Conservation (phyloP, 257 asterid species). For the Scutellaria minor region DNA sequence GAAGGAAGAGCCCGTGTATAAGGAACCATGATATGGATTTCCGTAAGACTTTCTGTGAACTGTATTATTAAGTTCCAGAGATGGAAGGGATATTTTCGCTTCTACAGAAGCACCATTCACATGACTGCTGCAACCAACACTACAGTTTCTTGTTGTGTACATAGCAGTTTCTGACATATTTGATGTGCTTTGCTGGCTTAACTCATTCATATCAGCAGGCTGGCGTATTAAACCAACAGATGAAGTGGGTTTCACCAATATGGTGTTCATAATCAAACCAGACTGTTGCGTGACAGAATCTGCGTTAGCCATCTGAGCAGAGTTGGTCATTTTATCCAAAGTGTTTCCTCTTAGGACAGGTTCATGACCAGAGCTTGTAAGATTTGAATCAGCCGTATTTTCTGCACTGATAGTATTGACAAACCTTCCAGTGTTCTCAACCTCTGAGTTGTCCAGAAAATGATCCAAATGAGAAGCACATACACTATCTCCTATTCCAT, state of each 20-base stretch:
- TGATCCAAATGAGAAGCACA: constrained; percentile 34
- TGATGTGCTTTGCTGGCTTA: constrained; percentile 45
- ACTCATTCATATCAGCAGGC: constrained; percentile 39
- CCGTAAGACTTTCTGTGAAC: constrained; percentile 33
- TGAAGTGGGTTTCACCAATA: constrained; percentile 33
- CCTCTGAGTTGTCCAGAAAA: constrained; percentile 38
- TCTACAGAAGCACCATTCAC: constrained; percentile 35
- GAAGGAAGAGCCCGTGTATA: constrained; percentile 73
- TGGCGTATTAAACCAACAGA: constrained; percentile 40
- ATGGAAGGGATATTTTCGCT: constrained; percentile 37
- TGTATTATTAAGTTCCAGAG: constrained; percentile 30
- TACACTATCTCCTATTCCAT: constrained; percentile 40
- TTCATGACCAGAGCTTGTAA: constrained; percentile 21
- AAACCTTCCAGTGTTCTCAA: constrained; percentile 47
- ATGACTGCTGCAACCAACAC: constrained; percentile 37
- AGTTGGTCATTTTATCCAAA: constrained; percentile 20
- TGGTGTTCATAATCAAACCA: constrained; percentile 10
- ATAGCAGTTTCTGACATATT: constrained; percentile 40
- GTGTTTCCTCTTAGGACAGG: constrained; percentile 35
- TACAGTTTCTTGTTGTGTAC: constrained; percentile 33
- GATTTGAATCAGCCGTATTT: constrained; percentile 33
- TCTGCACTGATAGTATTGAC: constrained; percentile 35
- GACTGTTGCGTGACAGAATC: constrained; percentile 35
- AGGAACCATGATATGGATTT: constrained; percentile 31
- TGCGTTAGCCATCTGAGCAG: constrained; percentile 31